Conservation (phyloP, 108 stramenopile species). For the Skeletonema marinoi region DNA sequence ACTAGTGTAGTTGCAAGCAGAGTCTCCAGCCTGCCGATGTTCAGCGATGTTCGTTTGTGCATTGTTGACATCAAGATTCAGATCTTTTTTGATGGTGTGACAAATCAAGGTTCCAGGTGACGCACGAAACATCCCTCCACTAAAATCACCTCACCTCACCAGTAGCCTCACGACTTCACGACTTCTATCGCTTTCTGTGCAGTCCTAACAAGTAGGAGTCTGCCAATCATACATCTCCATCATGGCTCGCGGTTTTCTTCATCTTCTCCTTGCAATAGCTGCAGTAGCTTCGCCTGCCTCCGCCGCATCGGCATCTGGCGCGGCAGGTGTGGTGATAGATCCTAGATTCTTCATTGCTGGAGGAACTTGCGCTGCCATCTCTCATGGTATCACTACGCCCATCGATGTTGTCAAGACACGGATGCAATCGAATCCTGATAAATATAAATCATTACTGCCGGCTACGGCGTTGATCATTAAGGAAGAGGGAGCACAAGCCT, state of each 20-base stretch:
- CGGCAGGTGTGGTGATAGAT: constrained; percentile 16
- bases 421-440: constrained; percentile 76
- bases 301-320: background rate
- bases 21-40: too few species aligned
- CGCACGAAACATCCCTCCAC: too few species aligned
- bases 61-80: too few species aligned
- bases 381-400: constrained; percentile 86
- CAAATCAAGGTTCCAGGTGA: too few species aligned
- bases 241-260: background rate
- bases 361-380: constrained; percentile 82
- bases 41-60: too few species aligned
- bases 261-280: background rate
- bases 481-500: constrained; percentile 64
- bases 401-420: constrained; percentile 92
- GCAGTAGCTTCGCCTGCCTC: background rate
- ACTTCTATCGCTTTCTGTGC: too few species aligned
- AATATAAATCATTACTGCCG: constrained; percentile 40
- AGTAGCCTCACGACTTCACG: too few species aligned
- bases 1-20: too few species aligned
- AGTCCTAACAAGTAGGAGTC: too few species aligned
- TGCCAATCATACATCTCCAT: background rate
- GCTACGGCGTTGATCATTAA: constrained; percentile 68
- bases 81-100: too few species aligned
- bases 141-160: too few species aligned
- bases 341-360: constrained; percentile 86